A percentile compares a stretch with the other conserved stretches of the same genome.
Evolutionary conservation across 2,329 filamentous ascomycete species (phyloP).

Genomic region (Fusarium sp.): DNA sequence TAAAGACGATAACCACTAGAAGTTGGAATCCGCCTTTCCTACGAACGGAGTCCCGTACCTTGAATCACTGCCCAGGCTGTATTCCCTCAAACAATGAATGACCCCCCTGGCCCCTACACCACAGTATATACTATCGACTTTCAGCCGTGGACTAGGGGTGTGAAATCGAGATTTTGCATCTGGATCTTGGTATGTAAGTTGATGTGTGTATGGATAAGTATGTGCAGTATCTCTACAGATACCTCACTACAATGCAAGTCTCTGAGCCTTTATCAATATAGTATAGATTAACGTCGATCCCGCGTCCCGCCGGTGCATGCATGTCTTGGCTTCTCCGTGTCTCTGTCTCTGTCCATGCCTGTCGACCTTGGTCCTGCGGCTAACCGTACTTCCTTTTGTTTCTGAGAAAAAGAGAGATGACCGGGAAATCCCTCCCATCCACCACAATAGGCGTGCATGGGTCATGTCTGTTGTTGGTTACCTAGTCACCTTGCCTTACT

Average conservation of each 20-base stretch:
- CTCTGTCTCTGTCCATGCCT: background rate
- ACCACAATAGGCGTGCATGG: background rate
- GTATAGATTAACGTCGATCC: slow-evolving; percentile 42
- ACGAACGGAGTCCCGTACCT: background rate
- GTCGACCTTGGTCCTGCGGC: background rate
- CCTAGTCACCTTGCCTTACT: background rate
- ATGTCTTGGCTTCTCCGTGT: slow-evolving; percentile 13
- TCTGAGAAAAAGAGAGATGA: background rate
- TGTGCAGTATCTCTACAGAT: background rate
- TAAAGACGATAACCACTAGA: background rate
- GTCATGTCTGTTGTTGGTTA: background rate
- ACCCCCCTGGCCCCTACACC: background rate
- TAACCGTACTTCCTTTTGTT: background rate
- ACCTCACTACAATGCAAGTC: slow-evolving; percentile 26
- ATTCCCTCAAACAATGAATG: background rate
- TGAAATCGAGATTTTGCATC: slow-evolving; percentile 41
- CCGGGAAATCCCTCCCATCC: background rate
- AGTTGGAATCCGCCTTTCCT: background rate
- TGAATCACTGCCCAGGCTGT: background rate
- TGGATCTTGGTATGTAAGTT: slow-evolving; percentile 26
- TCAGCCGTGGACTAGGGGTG: background rate
- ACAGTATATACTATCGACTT: background rate
- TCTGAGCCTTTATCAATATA: slow-evolving; percentile 7
- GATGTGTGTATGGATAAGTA: background rate
- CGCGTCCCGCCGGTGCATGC: slow-evolving; percentile 7